These are phyloP conservation scores for Cyanodermella asteris DNA, from an alignment of 2,329 filamentous ascomycete genomes.

Conservation along the genomic window DNA sequence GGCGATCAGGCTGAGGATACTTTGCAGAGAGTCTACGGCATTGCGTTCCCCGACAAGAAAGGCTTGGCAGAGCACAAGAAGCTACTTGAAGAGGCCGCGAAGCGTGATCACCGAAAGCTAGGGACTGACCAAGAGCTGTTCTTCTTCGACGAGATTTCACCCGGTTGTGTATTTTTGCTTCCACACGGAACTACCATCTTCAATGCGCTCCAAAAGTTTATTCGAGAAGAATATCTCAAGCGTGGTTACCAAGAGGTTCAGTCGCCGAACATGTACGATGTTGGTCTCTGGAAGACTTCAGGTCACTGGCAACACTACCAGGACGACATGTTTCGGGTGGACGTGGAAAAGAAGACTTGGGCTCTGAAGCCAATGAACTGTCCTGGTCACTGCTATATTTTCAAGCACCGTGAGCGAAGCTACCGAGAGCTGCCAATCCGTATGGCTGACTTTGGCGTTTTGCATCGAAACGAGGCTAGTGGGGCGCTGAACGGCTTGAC, in stretches of 20 bases:
- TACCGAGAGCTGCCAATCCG: constrained; percentile 80
- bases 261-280: constrained; percentile 91
- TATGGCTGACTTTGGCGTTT: constrained; percentile 84
- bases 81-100: constrained; percentile 92
- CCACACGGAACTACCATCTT: constrained; percentile 87
- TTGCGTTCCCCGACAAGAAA: constrained; percentile 95
- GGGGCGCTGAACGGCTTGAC: constrained; percentile 81
- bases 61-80: constrained; percentile 80
- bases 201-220: constrained; percentile 63
- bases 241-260: constrained; percentile 89
- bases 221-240: constrained; percentile 76
- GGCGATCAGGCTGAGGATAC: constrained; percentile 88
- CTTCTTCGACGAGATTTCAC: constrained; percentile 89
- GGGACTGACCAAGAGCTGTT: constrained; percentile 92
- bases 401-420: constrained; percentile 60
- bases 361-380: constrained; percentile 97
- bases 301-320: constrained; percentile 89
- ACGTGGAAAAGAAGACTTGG: constrained; percentile 60
- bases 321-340: constrained; percentile 87
- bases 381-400: constrained; percentile 79
- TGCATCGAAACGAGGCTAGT: constrained; percentile 89
- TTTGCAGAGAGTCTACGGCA: constrained; percentile 85
- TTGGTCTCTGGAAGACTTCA: constrained; percentile 78
- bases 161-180: constrained; percentile 78
- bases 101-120: constrained; percentile 84